A percentile compares a stretch with the other conserved stretches of the same genome.
phyloP scores from a whole-genome alignment of 306 rosid genomes.

The Citrullus colocynthis region DNA sequence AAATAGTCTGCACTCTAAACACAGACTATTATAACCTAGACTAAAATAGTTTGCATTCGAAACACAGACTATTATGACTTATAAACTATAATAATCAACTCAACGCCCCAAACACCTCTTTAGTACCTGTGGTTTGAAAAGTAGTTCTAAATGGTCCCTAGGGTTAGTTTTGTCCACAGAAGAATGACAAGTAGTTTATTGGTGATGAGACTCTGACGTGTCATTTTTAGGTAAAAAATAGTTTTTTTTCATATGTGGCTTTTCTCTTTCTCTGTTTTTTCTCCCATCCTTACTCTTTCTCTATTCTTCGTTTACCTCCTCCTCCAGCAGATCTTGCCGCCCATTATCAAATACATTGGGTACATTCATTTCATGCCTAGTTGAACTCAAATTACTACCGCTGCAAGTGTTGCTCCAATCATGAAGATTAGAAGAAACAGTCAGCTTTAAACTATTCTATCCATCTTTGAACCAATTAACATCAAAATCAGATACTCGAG shows the following conservation, averaged over 20 bases:
- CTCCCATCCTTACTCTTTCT: not conserved
- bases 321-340: not conserved
- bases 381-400: not conserved
- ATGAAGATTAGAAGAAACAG: slow-evolving; percentile 3
- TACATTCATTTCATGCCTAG: not conserved
- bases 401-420: not conserved
- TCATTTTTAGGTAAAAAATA: not conserved
- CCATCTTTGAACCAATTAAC: slow-evolving; percentile 1
- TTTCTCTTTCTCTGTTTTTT: not conserved
- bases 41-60: too few relatives aligned
- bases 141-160: not conserved
- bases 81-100: too few relatives aligned
- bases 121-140: not conserved
- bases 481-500: slow-evolving; percentile 6
- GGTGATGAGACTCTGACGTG: not conserved
- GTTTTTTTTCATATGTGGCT: not conserved
- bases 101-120: too few relatives aligned
- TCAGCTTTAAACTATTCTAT: slow-evolving; percentile 12
- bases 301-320: not conserved
- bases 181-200: not conserved
- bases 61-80: too few relatives aligned
- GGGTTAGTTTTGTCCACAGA: not conserved
- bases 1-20: too few relatives aligned
- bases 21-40: too few relatives aligned
- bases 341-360: not conserved